Evolutionary conservation across 2,329 filamentous ascomycete species (phyloP).

Genomic region (Scytalidium lignicola): DNA sequence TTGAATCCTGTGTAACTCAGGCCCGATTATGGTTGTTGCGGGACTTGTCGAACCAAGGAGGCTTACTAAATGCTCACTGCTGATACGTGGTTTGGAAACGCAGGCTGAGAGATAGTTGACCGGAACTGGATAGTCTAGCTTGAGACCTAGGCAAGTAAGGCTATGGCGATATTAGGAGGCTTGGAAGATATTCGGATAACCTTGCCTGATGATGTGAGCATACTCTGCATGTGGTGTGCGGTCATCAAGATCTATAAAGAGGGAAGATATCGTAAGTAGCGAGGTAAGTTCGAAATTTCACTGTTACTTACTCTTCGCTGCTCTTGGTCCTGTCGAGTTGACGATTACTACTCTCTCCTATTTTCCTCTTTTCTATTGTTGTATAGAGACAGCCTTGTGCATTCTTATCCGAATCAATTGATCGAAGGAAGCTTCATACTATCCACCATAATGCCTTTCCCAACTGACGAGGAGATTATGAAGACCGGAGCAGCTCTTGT

Average conservation of each 20-base stretch:
- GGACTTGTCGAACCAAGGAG: too few relatives aligned
- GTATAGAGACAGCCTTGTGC: too few relatives aligned
- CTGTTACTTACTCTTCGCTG: too few relatives aligned
- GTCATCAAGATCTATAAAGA: neutral
- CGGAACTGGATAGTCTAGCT: neutral
- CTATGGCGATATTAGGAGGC: neutral
- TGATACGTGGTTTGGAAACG: neutral
- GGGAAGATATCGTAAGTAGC: too few relatives aligned
- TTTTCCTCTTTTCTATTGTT: too few relatives aligned
- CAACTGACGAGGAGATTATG: slow-evolving; percentile 32
- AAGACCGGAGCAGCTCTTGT: slow-evolving; percentile 33
- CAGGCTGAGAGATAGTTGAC: neutral
- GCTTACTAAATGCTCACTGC: neutral
- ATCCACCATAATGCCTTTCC: slow-evolving; percentile 37
- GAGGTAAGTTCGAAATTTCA: too few relatives aligned
- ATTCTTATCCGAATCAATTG: neutral
- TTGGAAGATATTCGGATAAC: neutral
- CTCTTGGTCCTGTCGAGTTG: too few relatives aligned
- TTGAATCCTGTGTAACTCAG: too few relatives aligned
- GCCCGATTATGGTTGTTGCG: too few relatives aligned
- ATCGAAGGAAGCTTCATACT: neutral
- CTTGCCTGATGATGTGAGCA: neutral
- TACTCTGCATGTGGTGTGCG: neutral
- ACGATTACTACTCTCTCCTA: too few relatives aligned
- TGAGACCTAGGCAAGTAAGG: neutral